Evolutionary conservation across 306 rosid genomes (phyloP).

Genomic region (Psophocarpus tetragonolobus): DNA sequence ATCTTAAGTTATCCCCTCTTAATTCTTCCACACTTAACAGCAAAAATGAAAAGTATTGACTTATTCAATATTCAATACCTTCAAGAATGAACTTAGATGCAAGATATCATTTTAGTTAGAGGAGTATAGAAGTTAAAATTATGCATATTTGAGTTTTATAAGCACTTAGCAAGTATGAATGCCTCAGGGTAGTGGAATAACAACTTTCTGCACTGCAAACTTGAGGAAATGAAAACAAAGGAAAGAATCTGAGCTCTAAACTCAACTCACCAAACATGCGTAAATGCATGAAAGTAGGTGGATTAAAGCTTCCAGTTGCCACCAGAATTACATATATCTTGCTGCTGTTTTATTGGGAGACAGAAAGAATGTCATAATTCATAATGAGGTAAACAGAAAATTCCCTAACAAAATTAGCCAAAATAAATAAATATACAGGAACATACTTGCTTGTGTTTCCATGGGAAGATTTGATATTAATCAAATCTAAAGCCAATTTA

Average conservation of each 20-base stretch:
- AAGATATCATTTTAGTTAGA: neutral
- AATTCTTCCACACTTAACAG: neutral
- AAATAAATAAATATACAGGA: neutral
- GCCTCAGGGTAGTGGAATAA: neutral
- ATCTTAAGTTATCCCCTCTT: neutral
- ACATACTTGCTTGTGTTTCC: conserved; percentile 47
- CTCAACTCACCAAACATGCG: conserved; percentile 79
- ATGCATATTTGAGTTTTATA: neutral
- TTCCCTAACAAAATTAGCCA: neutral
- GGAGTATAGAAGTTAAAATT: neutral
- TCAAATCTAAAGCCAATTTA: conserved; percentile 53
- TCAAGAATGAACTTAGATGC: neutral
- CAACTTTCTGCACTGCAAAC: neutral
- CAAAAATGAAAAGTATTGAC: neutral
- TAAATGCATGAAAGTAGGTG: conserved; percentile 94
- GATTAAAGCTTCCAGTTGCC: conserved; percentile 90
- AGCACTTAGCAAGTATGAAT: neutral
- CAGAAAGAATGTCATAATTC: neutral
- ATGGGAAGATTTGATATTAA: conserved; percentile 33
- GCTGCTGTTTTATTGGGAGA: conserved; percentile 38
- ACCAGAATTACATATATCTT: conserved; percentile 67
- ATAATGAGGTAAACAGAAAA: conserved; percentile 4
- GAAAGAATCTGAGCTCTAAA: neutral
- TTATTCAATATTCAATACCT: neutral
- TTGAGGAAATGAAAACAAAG: neutral